Evolutionary conservation across 352 stramenopile genomes (phyloP).

Genomic region (Globisporangium paddicum): DNA sequence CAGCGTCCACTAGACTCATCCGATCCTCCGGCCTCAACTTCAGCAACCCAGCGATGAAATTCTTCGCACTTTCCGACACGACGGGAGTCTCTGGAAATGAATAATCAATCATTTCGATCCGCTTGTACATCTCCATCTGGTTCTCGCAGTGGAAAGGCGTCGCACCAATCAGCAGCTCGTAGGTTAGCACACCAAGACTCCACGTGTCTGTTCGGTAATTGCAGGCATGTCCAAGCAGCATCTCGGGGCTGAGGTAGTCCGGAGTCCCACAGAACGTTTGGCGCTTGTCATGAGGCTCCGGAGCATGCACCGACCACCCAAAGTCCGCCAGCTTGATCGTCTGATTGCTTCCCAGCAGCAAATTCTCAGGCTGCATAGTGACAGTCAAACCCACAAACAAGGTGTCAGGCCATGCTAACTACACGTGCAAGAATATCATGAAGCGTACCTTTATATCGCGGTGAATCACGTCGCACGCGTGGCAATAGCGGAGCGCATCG

Average conservation of each 20-base stretch:
- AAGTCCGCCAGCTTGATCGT: conserved; percentile 87
- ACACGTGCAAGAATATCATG: not conserved
- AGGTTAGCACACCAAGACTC: conserved; percentile 82
- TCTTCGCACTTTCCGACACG: conserved; percentile 54
- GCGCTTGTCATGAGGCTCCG: conserved; percentile 46
- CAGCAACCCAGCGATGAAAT: conserved; percentile 59
- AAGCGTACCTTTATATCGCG: conserved; percentile 80
- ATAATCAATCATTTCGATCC: conserved; percentile 57
- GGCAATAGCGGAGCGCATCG: conserved; percentile 69
- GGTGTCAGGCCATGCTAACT: not conserved
- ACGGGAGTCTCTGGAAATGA: conserved; percentile 39
- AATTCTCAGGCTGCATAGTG: conserved; percentile 65
- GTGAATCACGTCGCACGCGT: conserved; percentile 80
- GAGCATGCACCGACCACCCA: conserved; percentile 79
- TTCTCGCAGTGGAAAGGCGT: conserved; percentile 83
- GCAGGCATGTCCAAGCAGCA: conserved; percentile 60
- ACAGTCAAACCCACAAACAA: not conserved
- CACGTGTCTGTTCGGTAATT: conserved; percentile 70
- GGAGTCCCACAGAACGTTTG: conserved; percentile 82
- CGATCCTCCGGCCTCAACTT: conserved; percentile 46
- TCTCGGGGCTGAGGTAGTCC: conserved; percentile 84
- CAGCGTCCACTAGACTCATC: conserved; percentile 54
- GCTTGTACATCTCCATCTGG: conserved; percentile 81
- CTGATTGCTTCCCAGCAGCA: conserved; percentile 69
- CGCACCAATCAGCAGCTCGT: conserved; percentile 69